Conservation (phyloP, 768 basidiomycete genomes). For the Podaxis sp. region DNA sequence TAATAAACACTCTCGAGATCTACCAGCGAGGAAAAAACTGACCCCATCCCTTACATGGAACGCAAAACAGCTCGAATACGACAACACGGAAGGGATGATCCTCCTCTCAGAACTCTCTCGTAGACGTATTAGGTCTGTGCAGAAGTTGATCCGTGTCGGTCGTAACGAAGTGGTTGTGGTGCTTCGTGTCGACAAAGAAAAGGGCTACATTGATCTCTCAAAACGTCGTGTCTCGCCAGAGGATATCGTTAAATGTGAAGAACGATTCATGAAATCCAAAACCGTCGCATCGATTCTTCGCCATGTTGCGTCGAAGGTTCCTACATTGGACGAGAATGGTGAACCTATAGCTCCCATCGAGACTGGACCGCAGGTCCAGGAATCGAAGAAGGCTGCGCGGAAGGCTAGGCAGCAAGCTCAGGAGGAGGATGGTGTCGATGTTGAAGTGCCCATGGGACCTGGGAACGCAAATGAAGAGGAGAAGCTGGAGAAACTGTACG, state of each 20-base stretch:
- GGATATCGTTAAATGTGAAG: conserved; percentile 98
- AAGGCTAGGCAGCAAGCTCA: conserved; percentile 33
- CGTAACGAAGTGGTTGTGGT: conserved; percentile 99
- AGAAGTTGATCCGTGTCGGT: conserved; percentile 96
- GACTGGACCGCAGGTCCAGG: conserved; percentile 40
- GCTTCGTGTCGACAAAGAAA: conserved; percentile 97
- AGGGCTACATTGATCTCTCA: conserved; percentile 98
- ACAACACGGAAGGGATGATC: conserved; percentile 99
- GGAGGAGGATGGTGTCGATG: conserved; percentile 34
- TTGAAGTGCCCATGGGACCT: conserved; percentile 33
- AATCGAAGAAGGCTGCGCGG: conserved; percentile 40
- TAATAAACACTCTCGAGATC: conserved; percentile 6
- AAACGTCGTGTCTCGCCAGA: conserved; percentile 98
- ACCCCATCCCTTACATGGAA: neutral
- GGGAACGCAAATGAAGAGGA: conserved; percentile 63
- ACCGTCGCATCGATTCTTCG: conserved; percentile 91
- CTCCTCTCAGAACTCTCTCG: conserved; percentile 96
- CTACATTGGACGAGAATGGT: conserved; percentile 37
- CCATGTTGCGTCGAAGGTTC: conserved; percentile 83
- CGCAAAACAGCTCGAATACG: conserved; percentile 84
- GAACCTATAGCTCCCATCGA: conserved; percentile 22
- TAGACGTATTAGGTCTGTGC: conserved; percentile 93
- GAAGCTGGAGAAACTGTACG: conserved; percentile 82
- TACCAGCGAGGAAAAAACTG: neutral
- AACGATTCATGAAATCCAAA: conserved; percentile 97